Base-by-base conservation (phyloP, 805 yeast species). In the Saccharomycopsis sp. region DNA sequence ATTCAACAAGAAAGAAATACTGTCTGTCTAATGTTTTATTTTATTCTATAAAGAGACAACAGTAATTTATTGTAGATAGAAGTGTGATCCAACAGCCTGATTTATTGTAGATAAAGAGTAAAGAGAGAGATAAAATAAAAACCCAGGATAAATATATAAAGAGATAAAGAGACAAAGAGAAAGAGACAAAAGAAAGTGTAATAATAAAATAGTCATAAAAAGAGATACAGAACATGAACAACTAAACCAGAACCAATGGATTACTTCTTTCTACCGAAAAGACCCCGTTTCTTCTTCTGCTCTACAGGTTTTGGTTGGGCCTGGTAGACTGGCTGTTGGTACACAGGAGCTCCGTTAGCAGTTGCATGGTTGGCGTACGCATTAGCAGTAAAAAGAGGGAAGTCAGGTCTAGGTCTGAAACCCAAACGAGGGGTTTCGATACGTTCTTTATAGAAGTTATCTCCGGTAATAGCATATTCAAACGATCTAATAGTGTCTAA, bases 391-490 rank as follows among this genome's bases (percentile, higher is more conserved):
- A 76, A 80, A 69, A 74, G 73, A 41, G 83, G 86, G 81, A 87
- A 90, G 71, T 82, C 75, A 64, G 87, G 80, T 75, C 97, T 83
- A 8, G 89, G 89, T 57, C 87, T 83, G 86, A 96, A 92, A 15
- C 97, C 98, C 51, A 87, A 78, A 19, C 82, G 76, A 5, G 82
- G 81, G 2, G 92, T 78, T 72, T 92, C 97, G 67, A 90, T 77
- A 66, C 88, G 90, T 58, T 89, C 94, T 56, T 85, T 83, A 75
- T 88, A 86, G 12, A 81, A 72, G 59, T 79, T 74, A 71, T 94
- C 99, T 56, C 97, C 97, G 3, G 97, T 89, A 63, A 94, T 91
- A 44, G 97, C 85, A 69, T 86, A 94, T 75, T 94, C 98, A 72
- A 94, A 94, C 3, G 89, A 79, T 66, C 98, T 80, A 67, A 94